These are phyloP conservation scores for Lumnitzera racemosa DNA, from an alignment of 345 rosid species.

Conservation along the genomic window DNA sequence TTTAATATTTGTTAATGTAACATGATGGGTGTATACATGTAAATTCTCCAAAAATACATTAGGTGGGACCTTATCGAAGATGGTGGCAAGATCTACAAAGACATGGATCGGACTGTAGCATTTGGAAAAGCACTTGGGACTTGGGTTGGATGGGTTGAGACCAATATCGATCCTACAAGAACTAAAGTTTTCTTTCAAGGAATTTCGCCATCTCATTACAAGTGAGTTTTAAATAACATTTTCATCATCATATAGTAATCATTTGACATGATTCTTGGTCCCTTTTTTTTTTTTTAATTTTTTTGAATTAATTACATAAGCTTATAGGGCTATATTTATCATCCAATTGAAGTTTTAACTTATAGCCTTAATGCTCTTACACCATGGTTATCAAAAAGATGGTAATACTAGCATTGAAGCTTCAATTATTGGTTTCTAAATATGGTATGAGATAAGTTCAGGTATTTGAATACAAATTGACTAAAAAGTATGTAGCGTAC, in stretches of 20 bases:
- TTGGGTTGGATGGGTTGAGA: conserved; percentile 74
- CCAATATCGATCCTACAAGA: conserved; percentile 42
- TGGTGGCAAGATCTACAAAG: conserved; percentile 34
- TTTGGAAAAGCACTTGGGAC: conserved; percentile 60
- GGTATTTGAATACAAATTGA: no score
- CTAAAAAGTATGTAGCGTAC: no score
- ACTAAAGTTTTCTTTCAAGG: conserved; percentile 71
- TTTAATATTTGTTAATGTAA: neutral
- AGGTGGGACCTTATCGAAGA: conserved; percentile 69
- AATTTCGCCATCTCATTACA: conserved; percentile 78
- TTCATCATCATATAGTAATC: neutral
- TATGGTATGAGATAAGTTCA: no score
- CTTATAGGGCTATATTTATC: no score
- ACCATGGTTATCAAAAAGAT: no score
- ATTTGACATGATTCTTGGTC: neutral
- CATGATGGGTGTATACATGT: neutral
- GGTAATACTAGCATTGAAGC: no score
- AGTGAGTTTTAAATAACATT: conserved; percentile 21
- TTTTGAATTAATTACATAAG: no score
- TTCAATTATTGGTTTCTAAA: no score
- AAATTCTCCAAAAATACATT: conserved; percentile 4
- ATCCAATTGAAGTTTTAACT: no score
- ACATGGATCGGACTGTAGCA: conserved; percentile 72
- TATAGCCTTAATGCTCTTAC: no score
- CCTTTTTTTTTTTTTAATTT: no score